Evolutionary conservation across 768 basidiomycete species (phyloP), one percentile per base, ranked within the genome.

Genomic region (Melanogaster broomeanus): DNA sequence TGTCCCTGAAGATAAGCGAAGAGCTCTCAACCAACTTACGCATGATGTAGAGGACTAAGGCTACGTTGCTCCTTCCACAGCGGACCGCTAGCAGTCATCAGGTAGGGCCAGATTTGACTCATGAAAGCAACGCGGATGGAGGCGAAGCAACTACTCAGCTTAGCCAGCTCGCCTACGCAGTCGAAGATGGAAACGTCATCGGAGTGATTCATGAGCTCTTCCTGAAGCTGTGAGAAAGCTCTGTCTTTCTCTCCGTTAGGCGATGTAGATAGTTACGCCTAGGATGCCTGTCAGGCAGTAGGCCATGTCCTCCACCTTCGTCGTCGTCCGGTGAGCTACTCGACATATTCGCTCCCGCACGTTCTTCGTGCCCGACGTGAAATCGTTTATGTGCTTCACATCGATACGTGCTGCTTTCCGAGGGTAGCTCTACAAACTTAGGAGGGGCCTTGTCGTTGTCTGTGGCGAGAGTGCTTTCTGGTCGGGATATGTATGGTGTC

Each of bases 111-210:
- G 19, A 9, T 39, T 6, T 39, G 38, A n/a, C 38, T 39, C 38
- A 28, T 27, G 22, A 22, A 52, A 52, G n/a, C 51, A 49, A 15
- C 27, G 19, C 22, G 51, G 51, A 22, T 49, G 51, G 51, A 49
- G 24, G 51, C 51, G 13, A 55, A 33, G 33, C 45, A 52, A 11
- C 43, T 52, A 18, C 47, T 42, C 28, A 51, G 38, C 16, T 30
- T 27, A 13, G 54, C 47, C 13, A 28, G 38, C 24, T 53, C 31
- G 5, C 53, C 53, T 9, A 51, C 42, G 43, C 53, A 55, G 35
- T 55, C 53, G 15, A 55, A 45, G 2, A 55, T 27, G 12, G 49
- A 45, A 11, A 41, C 22, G 24, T 51, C 53, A 2, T 44, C 49
- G 2, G 49, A 51, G 8, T 42, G 49, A n/a, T 37, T 24, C 33